Base-by-base conservation (phyloP, 305 asterid genomes). In the Solanum hybrid region DNA sequence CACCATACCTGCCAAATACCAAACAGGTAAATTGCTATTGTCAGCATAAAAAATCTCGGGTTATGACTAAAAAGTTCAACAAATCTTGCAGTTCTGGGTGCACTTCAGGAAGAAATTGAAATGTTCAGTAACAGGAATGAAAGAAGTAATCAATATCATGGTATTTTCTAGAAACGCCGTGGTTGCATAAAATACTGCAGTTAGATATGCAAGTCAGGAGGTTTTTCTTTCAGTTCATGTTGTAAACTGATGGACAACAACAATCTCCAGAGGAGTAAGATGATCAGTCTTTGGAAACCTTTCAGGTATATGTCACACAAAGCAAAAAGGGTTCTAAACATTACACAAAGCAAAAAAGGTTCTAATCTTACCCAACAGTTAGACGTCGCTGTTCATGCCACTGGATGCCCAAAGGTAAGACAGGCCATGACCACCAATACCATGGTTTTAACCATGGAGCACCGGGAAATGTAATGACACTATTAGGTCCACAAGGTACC, bases 351-450 rank as follows among this genome's bases (percentile, higher is more conserved):
- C 34, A 15, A 39, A 24, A 26, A 27, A 26, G 36, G 72, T 39
- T 31, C 11, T 57, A 57, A 85, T 20, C 93, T 88, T 92, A 97
- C 99, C 99, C 99, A 26, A 97, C 90, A 89, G 98, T 96, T 89
- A 95, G 94, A 27, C 91, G 96, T 7, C 99, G 95, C 61, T 94
- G 94, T 83, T 92, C 91, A 87, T 97, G 99, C 99, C 99, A 97
- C 26, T 96, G 92, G 94, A 95, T 91, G 91, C 99, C 99, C 4
- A 97, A 85, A 1, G 99, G 99, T 79, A 97, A 95, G 91, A 97
- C 98, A 2, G 99, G 99, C 96, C 98, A 97, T 24, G 99, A 95
- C 99, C 99, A 97, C 99, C 99, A 97, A 87, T 96, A 97, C 99
- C 99, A 97, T n/a, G 99, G 99, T 89, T 97, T 97, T 81, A 97